Evolutionary conservation across 139 green algal species (phyloP).

Genomic region (Marvania coccoides): DNA sequence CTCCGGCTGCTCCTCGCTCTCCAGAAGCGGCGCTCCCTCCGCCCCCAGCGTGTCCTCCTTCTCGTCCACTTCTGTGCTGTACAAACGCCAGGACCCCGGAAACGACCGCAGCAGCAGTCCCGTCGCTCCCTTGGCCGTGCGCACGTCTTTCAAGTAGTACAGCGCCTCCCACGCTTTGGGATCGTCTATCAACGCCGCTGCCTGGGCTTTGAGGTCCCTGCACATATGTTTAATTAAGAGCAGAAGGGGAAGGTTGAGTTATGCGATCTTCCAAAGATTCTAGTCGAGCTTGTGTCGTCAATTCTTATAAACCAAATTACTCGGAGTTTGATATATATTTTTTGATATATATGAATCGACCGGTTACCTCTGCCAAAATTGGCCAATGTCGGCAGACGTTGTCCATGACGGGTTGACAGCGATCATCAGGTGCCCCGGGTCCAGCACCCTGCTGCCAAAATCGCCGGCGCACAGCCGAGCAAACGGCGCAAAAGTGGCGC

Average conservation of each 20-base stretch:
- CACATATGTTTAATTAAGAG: too few relatives aligned
- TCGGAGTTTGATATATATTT: too few relatives aligned
- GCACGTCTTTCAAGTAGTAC: conserved; percentile 4
- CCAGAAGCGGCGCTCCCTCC: not conserved
- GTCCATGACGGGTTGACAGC: conserved; percentile 10
- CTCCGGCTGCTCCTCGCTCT: not conserved
- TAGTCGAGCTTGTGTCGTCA: too few relatives aligned
- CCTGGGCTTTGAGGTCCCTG: not conserved
- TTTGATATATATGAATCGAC: too few relatives aligned
- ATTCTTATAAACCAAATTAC: too few relatives aligned
- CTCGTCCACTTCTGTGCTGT: not conserved
- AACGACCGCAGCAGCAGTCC: conserved; percentile 7
- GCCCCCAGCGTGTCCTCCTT: not conserved
- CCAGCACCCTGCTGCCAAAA: conserved; percentile 1
- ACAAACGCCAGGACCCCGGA: conserved; percentile 6
- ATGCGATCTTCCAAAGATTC: too few relatives aligned
- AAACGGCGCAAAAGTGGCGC: conserved; percentile 12
- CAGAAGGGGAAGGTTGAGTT: too few relatives aligned
- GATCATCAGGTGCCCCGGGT: conserved; percentile 2
- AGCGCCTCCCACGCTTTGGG: conserved; percentile 1
- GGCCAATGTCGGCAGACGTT: not conserved
- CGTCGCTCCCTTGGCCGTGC: conserved; percentile 6
- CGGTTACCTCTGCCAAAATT: not conserved
- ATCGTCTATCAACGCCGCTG: conserved; percentile 8
- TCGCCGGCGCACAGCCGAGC: conserved; percentile 11